phyloP scores from a whole-genome alignment of 495 filamentous ascomycete genomes.

The Filosporella fistucella region DNA sequence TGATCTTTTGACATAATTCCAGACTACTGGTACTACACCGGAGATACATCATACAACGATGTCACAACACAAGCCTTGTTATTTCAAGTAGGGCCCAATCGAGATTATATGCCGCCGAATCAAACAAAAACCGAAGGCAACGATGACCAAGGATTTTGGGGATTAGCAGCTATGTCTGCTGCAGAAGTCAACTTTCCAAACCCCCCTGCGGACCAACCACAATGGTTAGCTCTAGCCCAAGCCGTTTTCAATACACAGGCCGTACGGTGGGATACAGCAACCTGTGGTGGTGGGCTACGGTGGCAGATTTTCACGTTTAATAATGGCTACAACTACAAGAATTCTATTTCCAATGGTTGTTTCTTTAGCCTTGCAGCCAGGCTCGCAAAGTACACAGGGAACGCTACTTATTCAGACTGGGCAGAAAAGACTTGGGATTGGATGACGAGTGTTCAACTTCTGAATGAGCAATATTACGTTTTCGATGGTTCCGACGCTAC shows the following conservation, averaged over 20 bases:
- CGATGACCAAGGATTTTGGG: slow-evolving; percentile 68
- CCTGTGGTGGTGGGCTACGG: slow-evolving; percentile 72
- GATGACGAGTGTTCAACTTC: slow-evolving; percentile 45
- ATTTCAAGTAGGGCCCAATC: slow-evolving; percentile 51
- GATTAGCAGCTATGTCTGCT: slow-evolving; percentile 61
- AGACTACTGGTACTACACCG: slow-evolving; percentile 68
- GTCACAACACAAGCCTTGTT: slow-evolving; percentile 49
- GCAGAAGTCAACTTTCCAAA: slow-evolving; percentile 60
- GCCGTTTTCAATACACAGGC: slow-evolving; percentile 71
- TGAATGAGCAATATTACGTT: slow-evolving; percentile 42
- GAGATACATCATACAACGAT: slow-evolving; percentile 57
- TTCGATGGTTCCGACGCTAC: slow-evolving; percentile 53
- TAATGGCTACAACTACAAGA: slow-evolving; percentile 70
- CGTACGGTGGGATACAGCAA: slow-evolving; percentile 53
- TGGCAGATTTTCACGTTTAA: slow-evolving; percentile 80
- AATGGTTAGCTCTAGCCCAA: slow-evolving; percentile 79
- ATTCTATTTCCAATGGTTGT: slow-evolving; percentile 70
- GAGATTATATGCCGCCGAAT: slow-evolving; percentile 59
- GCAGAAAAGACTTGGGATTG: slow-evolving; percentile 67
- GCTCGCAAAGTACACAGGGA: slow-evolving; percentile 66
- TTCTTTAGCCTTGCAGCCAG: slow-evolving; percentile 76
- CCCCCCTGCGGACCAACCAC: slow-evolving; percentile 48
- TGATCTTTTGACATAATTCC: slow-evolving; percentile 70
- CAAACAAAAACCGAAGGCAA: slow-evolving; percentile 61
- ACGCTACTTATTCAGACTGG: slow-evolving; percentile 67